Conservation (phyloP, 1,284 basidiomycete genomes). For the Cryptococcus sp. region DNA sequence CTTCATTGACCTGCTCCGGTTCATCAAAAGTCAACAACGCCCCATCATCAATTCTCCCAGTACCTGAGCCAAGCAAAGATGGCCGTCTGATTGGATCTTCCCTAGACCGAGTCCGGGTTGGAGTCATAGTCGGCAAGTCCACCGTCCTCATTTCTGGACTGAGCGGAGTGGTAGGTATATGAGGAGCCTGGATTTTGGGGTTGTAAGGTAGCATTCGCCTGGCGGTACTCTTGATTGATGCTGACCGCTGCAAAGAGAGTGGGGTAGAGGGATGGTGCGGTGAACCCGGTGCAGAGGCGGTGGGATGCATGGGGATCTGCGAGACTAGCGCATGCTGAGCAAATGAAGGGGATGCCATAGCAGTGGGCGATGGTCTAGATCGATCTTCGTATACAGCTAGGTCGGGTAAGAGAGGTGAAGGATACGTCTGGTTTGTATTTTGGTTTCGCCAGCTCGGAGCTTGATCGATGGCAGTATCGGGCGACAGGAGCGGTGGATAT, state of each 20-base stretch:
- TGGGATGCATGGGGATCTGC: slow-evolving; percentile 13
- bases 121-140: slow-evolving; percentile 30
- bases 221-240: neutral
- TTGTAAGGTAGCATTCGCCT: slow-evolving; percentile 14
- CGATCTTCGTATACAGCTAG: too few relatives aligned
- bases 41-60: neutral
- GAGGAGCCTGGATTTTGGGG: slow-evolving; percentile 9
- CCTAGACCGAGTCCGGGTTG: slow-evolving; percentile 8
- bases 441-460: too few relatives aligned
- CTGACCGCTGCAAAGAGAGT: neutral
- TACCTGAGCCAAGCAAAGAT: neutral
- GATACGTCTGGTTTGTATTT: too few relatives aligned
- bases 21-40: neutral
- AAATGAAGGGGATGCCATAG: neutral
- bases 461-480: neutral
- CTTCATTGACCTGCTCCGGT: neutral
- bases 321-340: slow-evolving; percentile 7
- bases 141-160: slow-evolving; percentile 34
- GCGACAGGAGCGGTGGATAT: neutral
- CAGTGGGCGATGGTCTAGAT: neutral
- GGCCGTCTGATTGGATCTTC: slow-evolving; percentile 3
- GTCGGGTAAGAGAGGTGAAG: too few relatives aligned
- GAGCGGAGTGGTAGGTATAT: slow-evolving; percentile 13
- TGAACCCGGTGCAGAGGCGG: slow-evolving; percentile 17
- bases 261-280: slow-evolving; percentile 6